Base-by-base conservation (phyloP, 2,329 filamentous ascomycete genomes). In the Aspergillus neoniger region DNA sequence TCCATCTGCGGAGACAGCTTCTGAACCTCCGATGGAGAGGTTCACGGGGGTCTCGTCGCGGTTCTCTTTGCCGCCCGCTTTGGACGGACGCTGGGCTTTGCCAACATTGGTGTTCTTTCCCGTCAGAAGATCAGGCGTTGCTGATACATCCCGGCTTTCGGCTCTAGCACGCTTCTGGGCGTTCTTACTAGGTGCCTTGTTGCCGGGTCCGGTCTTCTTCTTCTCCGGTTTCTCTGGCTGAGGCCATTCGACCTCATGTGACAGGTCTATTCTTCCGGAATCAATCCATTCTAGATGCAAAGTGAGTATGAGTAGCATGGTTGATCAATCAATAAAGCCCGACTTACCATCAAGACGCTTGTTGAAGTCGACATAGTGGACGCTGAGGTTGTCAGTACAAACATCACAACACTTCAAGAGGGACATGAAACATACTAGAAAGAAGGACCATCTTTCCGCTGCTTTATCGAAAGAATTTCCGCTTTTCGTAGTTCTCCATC, bases 311-410 rank as follows among this genome's bases (percentile, higher is more conserved):
- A n/a, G n/a, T 2, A 14, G 17, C 2, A 28, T 8, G 9, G 1
- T 21, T 10, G 10, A 21, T 23, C 19, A 21, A 8, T 28, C 19
- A 36, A 1, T 6, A 2, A 36, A 23, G 15, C 15, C 30, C 54
- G 32, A 65, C 73, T 63, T 71, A 82, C 80, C 81, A 69, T 88
- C 86, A 32, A 88, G 80, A 81, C 87, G 86, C 70, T 98, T 98
- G 80, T 98, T 98, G 85, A 97, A 98, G 72, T 96, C 96, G 73
- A 96, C 92, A 75, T 97, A 98, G 76, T 98, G 96, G 71, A 96
- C 96, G 77, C 79, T 82, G 55, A 17, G 15, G 62, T 67, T 32
- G 68, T 72, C 56, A 70, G 65, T 57, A 63, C 39, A 9, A 19
- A 23, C 4, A 23, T 19, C 50, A 17, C 1, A 15, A 12, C 4